A percentile compares a stretch with the other conserved stretches of the same genome.
These are phyloP conservation scores for Diaporthe sp. DNA, from an alignment of 2,329 filamentous ascomycete species.

Conservation along the genomic window DNA sequence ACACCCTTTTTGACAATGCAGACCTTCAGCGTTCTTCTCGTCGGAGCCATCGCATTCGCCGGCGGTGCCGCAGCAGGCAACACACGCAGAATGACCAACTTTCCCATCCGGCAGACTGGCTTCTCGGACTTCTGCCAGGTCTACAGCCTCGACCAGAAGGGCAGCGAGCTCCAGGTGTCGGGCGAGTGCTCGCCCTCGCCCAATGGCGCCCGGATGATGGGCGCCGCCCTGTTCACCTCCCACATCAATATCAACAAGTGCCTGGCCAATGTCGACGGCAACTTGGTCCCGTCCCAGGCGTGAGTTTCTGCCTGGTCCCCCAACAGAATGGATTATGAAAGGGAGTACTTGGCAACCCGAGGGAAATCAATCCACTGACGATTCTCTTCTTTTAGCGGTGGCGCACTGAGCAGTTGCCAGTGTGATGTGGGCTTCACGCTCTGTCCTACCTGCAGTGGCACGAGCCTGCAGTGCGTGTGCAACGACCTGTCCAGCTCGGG, in stretches of 20 bases:
- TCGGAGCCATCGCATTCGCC: not conserved
- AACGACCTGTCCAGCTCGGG: not conserved
- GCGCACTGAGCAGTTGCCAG: not conserved
- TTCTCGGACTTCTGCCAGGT: conserved; percentile 8
- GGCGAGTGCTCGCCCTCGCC: not conserved
- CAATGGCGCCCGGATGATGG: not conserved
- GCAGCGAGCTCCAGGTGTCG: not conserved
- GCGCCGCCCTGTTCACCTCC: conserved; percentile 5
- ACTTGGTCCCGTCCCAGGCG: not conserved
- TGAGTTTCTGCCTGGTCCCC: not conserved
- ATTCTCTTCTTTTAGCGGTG: not conserved
- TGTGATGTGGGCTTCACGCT: conserved; percentile 6
- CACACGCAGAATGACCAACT: not conserved
- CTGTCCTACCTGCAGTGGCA: not conserved
- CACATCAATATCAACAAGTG: conserved; percentile 13
- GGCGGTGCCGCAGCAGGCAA: not conserved
- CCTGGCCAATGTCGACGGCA: not conserved
- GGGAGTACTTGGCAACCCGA: not conserved
- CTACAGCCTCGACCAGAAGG: not conserved
- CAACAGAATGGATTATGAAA: too few species aligned
- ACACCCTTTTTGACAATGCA: not conserved
- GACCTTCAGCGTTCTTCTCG: not conserved
- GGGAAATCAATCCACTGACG: not conserved
- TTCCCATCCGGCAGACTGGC: not conserved
- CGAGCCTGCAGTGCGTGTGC: conserved; percentile 11